Evolutionary conservation across 2,329 filamentous ascomycete genomes (phyloP).

Genomic region (Esteya vermicola): DNA sequence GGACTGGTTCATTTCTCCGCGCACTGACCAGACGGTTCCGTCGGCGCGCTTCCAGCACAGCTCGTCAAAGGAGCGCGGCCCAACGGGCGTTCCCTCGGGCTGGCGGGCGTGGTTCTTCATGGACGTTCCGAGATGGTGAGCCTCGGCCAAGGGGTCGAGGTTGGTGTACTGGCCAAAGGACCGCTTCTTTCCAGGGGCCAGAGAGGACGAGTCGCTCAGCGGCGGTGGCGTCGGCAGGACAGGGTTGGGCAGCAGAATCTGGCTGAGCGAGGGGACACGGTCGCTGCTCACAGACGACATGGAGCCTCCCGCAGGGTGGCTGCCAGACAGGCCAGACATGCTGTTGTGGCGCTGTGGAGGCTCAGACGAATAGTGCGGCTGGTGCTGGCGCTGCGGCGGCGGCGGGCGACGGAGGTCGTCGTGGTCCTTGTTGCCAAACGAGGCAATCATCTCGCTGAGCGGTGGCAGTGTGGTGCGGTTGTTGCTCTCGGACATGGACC

Average conservation of each 20-base stretch:
- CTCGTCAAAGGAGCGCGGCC: constrained; percentile 4
- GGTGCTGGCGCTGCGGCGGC: background rate
- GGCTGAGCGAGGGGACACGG: constrained; percentile 10
- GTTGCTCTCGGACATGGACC: constrained; percentile 7
- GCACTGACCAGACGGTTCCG: constrained; percentile 9
- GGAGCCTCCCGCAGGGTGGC: too few relatives aligned
- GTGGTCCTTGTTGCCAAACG: constrained; percentile 4
- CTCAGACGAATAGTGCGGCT: background rate
- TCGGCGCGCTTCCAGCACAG: constrained; percentile 12
- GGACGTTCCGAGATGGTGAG: constrained; percentile 1
- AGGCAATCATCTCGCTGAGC: constrained; percentile 11
- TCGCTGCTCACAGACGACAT: constrained; percentile 4
- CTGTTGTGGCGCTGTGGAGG: constrained; percentile 3
- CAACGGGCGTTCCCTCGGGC: background rate
- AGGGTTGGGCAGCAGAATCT: constrained; percentile 7
- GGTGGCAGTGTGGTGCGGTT: constrained; percentile 10
- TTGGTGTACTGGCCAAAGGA: constrained; percentile 10
- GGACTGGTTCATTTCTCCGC: constrained; percentile 5
- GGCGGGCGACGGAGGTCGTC: too few relatives aligned
- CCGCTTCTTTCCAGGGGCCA: constrained; percentile 8
- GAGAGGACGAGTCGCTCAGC: background rate
- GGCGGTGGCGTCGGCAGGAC: constrained; percentile 1
- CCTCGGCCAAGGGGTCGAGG: constrained; percentile 4
- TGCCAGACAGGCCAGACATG: too few relatives aligned
- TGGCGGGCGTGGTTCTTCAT: constrained; percentile 12